phyloP scores from a whole-genome alignment of 1,284 basidiomycete species.

The Trichosporon sp. region DNA sequence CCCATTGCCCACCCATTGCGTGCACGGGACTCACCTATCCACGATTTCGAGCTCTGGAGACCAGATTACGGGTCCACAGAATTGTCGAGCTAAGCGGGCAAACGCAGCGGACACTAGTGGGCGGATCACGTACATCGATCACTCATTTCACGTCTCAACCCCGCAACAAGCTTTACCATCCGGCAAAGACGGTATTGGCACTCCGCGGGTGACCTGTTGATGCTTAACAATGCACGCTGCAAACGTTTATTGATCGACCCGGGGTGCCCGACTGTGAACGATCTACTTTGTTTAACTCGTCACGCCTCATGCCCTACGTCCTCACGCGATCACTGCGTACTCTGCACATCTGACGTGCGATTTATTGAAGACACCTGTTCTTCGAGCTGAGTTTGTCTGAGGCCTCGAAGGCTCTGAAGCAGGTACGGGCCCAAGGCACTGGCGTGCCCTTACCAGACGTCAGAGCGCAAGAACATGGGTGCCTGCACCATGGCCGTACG shows the following conservation, averaged over 20 bases:
- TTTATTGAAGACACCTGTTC: background rate
- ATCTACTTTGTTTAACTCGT: background rate
- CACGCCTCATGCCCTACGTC: background rate
- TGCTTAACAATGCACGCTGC: too few relatives aligned
- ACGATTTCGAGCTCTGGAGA: too few relatives aligned
- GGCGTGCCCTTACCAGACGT: background rate
- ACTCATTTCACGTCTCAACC: too few relatives aligned
- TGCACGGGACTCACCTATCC: background rate
- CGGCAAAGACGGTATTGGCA: background rate
- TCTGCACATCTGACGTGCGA: background rate
- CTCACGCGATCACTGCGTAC: too few relatives aligned
- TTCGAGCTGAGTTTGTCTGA: background rate
- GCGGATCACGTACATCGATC: background rate
- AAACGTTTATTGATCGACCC: background rate
- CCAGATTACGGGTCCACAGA: too few relatives aligned
- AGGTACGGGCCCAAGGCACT: background rate
- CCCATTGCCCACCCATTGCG: background rate
- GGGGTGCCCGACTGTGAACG: background rate
- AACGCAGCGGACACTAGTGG: background rate
- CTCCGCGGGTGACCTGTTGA: too few relatives aligned
- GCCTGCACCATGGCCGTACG: too few relatives aligned
- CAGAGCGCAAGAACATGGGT: background rate
- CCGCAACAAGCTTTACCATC: too few relatives aligned
- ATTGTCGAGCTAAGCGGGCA: background rate
- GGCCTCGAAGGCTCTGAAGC: background rate